Evolutionary conservation across 257 asterid genomes (phyloP), one percentile per base, ranked within the genome.

Genomic region (Solanum bulbocastanum): DNA sequence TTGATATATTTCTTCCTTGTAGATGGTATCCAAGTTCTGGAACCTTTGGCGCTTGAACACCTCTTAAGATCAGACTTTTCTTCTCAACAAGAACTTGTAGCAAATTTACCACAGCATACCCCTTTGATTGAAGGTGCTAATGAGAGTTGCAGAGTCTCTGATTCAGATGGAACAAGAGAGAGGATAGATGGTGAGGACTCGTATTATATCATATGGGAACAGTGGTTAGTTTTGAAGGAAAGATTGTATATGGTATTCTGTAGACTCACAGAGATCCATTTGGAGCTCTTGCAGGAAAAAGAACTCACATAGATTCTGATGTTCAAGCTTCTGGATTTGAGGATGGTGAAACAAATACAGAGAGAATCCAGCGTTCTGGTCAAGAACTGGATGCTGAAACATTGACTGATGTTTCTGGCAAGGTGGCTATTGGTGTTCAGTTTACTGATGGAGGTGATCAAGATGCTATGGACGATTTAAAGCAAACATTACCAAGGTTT

Each of bases 211-310:
- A 87, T 72, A 88, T 83, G 85, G 87, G 87, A 49, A 73, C 42
- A 74, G 40, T 33, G 39, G 23, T 74, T 79, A 82, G 46, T 83
- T 87, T 87, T 88, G 83, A 83, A 87, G 87, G 79, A 75, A 84
- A 82, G 78, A 89, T 83, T 56, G 75, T 87, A 74, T 25, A 46
- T 81, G 85, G 85, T 30, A 46, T 49, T 46, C 69, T 81, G 27
- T 30, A 32, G 42, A 81, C 27, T 81, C 85, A 81, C 69, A 46
- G 42, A 81, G 89, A 81, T 89, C 74, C 83, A 82, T 86, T 85
- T 89, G 93, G 92, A 90, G 89, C 86, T 91, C 90, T 92, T 91
- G 96, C 98, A 96, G 99, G 95, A 85, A 92, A 88, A 82, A 87
- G 88, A 86, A 82, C 91, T 79, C 84, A 86, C 52, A 68, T 79